Evolutionary conservation across 768 basidiomycete genomes (phyloP), one percentile per base, ranked within the genome.

Genomic region (Clitopilus passeckerianus): DNA sequence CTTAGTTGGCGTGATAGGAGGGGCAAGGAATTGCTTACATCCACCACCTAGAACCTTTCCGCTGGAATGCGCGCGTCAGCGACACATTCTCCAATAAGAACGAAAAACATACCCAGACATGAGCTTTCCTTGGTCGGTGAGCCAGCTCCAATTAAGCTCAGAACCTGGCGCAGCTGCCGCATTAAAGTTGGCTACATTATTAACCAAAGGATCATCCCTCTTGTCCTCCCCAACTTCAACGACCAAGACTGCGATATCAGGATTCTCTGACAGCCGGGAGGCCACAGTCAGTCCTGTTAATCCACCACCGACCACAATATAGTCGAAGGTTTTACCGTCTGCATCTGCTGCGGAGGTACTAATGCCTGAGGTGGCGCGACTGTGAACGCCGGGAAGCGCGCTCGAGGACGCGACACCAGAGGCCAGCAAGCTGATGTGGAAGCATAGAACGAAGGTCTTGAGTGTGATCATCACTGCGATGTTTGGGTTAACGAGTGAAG

Each of bases 21-120:
- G 18, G 20, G 3, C 34, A n/a, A 16, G 37, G 43, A 60, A 24
- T 33, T 6, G 64, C 73, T 66, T 63, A 74, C 73, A 73, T 46
- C 75, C 70, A 1, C 78, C 77, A 20, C 78, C 78, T 9, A 80
- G 69, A 2, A 80, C 81, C 64, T 77, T 80, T 6, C 81, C 81
- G 50, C 79, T 80, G 54, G 23, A 58, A 53, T 30, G 7, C 27
- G 7, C 41, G 35, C 46, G 20, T 44, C 41, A 59, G 37, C 3
- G n/a, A 41, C 14, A 41, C 5, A 5, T 2, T 5, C 2, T 14
- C 14, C 10, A 5, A 41, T 4, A 41, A 15, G 37, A 41, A 14
- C 54, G 63, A 79, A 50, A 22, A 4, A 50, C 46, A 16, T 18
- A 22, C 77, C 77, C 76, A 56, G 68, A 62, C 22, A 81, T 77